A percentile compares a stretch with the other conserved stretches of the same genome.
phyloP scores from a whole-genome alignment of 139 green algal species.

The Pseudopediastrum boryanum region DNA sequence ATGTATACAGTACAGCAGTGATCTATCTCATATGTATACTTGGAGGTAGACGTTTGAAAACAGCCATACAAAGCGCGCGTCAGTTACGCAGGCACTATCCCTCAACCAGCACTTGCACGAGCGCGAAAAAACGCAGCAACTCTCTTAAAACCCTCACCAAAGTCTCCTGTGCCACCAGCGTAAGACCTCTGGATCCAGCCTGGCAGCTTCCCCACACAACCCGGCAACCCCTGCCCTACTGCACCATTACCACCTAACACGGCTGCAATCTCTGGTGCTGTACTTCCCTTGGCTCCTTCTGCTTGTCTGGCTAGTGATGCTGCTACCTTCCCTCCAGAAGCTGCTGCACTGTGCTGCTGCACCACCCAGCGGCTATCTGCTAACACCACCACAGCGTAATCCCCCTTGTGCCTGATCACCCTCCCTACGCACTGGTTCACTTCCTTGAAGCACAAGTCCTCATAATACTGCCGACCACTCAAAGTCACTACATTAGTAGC shows the following conservation, averaged over 20 bases:
- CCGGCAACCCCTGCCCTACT: background rate
- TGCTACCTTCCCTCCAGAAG: background rate
- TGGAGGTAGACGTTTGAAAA: no score
- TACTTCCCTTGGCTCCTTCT: constrained; percentile 4
- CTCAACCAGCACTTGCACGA: no score
- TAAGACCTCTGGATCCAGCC: constrained; percentile 71
- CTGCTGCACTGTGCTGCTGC: no score
- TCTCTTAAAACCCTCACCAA: constrained; percentile 30
- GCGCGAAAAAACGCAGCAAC: constrained; percentile 44
- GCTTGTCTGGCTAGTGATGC: background rate
- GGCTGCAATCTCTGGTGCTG: background rate
- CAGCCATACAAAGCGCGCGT: no score
- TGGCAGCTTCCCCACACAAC: constrained; percentile 74
- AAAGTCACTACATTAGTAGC: no score
- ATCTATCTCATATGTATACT: no score
- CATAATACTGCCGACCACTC: constrained; percentile 81
- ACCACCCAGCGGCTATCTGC: constrained; percentile 80
- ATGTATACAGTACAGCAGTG: no score
- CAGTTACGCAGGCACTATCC: no score
- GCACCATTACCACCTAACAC: background rate
- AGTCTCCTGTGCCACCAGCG: constrained; percentile 22
- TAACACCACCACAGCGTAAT: constrained; percentile 93
- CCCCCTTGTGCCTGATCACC: constrained; percentile 78
- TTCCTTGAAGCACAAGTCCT: constrained; percentile 81
- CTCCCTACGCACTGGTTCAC: constrained; percentile 97